A percentile compares a stretch with the other conserved stretches of the same genome.
phyloP scores from a whole-genome alignment of 2,329 filamentous ascomycete genomes.

The Beauveria bassiana region DNA sequence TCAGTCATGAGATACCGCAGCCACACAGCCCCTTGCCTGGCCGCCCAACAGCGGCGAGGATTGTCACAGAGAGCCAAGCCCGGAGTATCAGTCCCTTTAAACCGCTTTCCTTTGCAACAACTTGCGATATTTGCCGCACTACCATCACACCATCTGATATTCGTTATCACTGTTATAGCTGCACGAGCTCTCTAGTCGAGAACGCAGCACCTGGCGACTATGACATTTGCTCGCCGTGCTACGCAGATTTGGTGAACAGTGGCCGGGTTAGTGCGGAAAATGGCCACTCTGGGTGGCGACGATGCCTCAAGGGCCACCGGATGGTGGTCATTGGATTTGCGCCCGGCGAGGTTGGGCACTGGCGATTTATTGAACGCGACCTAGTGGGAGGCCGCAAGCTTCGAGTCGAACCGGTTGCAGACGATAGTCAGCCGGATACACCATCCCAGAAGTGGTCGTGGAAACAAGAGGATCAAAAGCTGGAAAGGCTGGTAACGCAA shows the following conservation, averaged over 20 bases:
- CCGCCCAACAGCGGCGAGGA: conserved; percentile 38
- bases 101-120: conserved; percentile 62
- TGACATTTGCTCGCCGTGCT: conserved; percentile 76
- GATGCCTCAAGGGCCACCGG: conserved; percentile 72
- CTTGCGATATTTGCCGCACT: conserved; percentile 71
- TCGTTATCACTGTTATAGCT: conserved; percentile 74
- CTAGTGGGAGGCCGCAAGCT: conserved; percentile 71
- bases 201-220: conserved; percentile 63
- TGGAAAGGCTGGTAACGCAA: conserved; percentile 40
- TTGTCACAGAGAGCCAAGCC: conserved; percentile 39
- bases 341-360: conserved; percentile 57
- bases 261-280: conserved; percentile 66
- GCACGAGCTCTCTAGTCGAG: conserved; percentile 45
- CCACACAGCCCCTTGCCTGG: conserved; percentile 31
- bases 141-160: conserved; percentile 61
- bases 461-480: conserved; percentile 32
- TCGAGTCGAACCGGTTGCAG: conserved; percentile 46
- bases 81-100: conserved; percentile 49
- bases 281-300: conserved; percentile 72
- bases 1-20: conserved; percentile 50
- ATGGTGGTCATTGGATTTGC: conserved; percentile 77
- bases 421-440: conserved; percentile 22
- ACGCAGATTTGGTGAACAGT: conserved; percentile 55
- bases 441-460: conserved; percentile 46
- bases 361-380: conserved; percentile 60